These are phyloP conservation scores for Tuber brumale DNA, from an alignment of 495 filamentous ascomycete species.

Conservation along the genomic window DNA sequence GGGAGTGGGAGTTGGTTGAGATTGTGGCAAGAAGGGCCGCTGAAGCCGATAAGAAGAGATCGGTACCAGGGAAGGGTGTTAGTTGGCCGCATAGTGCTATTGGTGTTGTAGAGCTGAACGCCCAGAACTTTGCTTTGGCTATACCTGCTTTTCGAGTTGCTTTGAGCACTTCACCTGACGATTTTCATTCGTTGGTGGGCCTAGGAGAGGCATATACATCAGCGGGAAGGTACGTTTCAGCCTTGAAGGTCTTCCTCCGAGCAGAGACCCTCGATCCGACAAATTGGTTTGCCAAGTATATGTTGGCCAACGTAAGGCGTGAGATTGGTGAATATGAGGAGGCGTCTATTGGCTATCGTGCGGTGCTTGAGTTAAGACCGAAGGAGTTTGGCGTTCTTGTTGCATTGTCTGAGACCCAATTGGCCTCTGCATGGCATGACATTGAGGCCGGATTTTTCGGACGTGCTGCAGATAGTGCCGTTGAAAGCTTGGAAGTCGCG, in stretches of 20 bases:
- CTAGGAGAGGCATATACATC: conserved; percentile 94
- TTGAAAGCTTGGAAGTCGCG: conserved; percentile 54
- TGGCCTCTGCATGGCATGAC: conserved; percentile 70
- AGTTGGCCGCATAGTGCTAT: conserved; percentile 97
- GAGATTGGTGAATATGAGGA: conserved; percentile 85
- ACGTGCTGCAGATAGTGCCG: conserved; percentile 62
- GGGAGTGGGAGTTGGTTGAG: conserved; percentile 95
- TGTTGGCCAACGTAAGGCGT: conserved; percentile 90
- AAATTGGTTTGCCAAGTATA: conserved; percentile 90
- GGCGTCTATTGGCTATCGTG: conserved; percentile 66
- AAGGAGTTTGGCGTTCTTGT: conserved; percentile 79
- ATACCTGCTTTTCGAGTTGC: conserved; percentile 88
- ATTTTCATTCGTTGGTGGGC: conserved; percentile 94
- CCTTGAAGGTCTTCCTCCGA: conserved; percentile 81
- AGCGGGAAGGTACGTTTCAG: conserved; percentile 83
- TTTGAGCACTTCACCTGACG: conserved; percentile 69
- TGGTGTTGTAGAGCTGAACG: conserved; percentile 86
- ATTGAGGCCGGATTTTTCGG: conserved; percentile 79
- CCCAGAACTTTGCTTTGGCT: conserved; percentile 78
- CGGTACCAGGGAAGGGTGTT: conserved; percentile 78
- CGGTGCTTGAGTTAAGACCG: conserved; percentile 59
- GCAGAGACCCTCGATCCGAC: conserved; percentile 56
- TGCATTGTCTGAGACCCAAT: conserved; percentile 75
- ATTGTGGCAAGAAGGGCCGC: conserved; percentile 83
- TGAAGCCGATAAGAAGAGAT: conserved; percentile 81